Conservation (phyloP, 2,329 filamentous ascomycete species). For the Arachnopeziza araneosa region DNA sequence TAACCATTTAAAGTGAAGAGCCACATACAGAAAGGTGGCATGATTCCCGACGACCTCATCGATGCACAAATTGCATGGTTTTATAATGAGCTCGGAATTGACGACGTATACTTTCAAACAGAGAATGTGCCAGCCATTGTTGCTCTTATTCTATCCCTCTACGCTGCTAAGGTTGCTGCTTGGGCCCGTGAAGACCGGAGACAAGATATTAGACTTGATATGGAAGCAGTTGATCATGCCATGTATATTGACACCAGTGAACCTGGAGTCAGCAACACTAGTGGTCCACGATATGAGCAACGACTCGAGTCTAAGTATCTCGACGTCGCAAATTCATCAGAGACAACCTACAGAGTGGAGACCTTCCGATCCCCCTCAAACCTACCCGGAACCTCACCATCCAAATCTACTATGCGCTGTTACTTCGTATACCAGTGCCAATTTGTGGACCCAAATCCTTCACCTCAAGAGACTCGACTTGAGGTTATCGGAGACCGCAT, state of each 20-base stretch:
- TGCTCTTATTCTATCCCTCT: constrained; percentile 91
- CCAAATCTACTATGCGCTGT: constrained; percentile 82
- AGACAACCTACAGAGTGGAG: constrained; percentile 82
- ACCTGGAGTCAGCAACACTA: constrained; percentile 70
- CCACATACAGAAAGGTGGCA: neutral
- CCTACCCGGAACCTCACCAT: constrained; percentile 58
- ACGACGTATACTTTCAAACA: constrained; percentile 96
- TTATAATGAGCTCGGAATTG: constrained; percentile 95
- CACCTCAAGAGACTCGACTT: constrained; percentile 75
- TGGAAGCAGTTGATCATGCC: constrained; percentile 90
- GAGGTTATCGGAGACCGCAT: constrained; percentile 89
- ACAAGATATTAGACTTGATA: constrained; percentile 90
- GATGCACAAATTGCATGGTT: constrained; percentile 91
- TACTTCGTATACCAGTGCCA: constrained; percentile 98
- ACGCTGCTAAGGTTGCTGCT: constrained; percentile 93
- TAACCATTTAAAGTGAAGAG: neutral
- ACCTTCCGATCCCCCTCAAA: constrained; percentile 89
- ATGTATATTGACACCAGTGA: constrained; percentile 98
- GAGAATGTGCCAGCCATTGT: constrained; percentile 82
- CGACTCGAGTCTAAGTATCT: constrained; percentile 94
- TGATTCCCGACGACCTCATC: constrained; percentile 74
- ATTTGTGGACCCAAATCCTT: constrained; percentile 72
- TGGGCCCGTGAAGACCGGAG: constrained; percentile 90
- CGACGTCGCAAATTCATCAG: constrained; percentile 57
- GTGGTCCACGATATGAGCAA: constrained; percentile 87